Evolutionary conservation across 768 basidiomycete genomes (phyloP).

Genomic region (Leucosporidium creatinivorum): DNA sequence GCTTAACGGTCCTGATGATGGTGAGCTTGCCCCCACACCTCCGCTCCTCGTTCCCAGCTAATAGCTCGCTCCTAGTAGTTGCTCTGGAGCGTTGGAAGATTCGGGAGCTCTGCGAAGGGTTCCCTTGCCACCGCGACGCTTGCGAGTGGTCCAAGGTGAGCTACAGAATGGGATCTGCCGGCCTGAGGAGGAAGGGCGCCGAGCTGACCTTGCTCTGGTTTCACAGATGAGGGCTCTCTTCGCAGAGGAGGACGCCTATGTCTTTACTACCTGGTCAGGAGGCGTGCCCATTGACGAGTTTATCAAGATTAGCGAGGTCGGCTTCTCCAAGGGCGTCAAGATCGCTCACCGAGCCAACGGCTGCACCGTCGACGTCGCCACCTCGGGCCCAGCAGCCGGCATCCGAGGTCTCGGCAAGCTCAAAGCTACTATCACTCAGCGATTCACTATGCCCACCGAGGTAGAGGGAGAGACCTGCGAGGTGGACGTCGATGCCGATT

Average conservation of each 20-base stretch:
- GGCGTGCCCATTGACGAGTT: conserved; percentile 29
- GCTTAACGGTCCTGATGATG: conserved; percentile 1
- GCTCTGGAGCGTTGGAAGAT: background rate
- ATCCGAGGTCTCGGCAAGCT: conserved; percentile 34
- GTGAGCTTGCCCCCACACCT: background rate
- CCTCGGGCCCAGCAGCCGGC: conserved; percentile 26
- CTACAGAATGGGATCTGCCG: background rate
- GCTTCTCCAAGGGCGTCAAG: conserved; percentile 30
- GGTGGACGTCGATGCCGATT: conserved; percentile 37
- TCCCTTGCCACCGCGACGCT: conserved; percentile 18
- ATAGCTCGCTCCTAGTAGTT: no score
- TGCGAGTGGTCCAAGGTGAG: conserved; percentile 24
- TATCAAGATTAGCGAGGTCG: conserved; percentile 24
- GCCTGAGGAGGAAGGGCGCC: background rate
- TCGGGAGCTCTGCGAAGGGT: conserved; percentile 18
- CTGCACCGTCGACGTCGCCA: conserved; percentile 37
- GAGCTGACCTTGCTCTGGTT: background rate
- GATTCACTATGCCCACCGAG: conserved; percentile 34
- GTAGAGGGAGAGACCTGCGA: conserved; percentile 32
- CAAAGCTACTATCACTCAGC: conserved; percentile 38
- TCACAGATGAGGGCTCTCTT: conserved; percentile 16
- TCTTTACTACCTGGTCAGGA: conserved; percentile 26
- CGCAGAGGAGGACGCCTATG: conserved; percentile 22
- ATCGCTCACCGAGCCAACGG: conserved; percentile 36
- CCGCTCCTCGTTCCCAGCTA: no score